A percentile compares a stretch with the other conserved stretches of the same genome.
phyloP scores from a whole-genome alignment of 177 flowering plant species.

The Vitis hybrid region DNA sequence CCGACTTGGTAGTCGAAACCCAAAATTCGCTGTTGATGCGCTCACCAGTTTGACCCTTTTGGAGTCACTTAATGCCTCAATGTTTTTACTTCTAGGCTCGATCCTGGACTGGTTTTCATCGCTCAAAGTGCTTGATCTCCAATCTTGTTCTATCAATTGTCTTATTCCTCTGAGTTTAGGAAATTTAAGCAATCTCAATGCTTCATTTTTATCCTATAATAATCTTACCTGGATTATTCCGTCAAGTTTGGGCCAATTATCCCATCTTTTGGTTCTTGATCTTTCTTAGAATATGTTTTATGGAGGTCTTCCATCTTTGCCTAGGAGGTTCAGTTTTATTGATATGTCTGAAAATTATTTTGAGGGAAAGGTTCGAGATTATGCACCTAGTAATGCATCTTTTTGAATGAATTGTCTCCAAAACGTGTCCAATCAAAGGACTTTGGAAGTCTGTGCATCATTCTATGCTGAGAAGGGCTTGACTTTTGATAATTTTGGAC shows the following conservation, averaged over 20 bases:
- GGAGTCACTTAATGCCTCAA: slow-evolving; percentile 51
- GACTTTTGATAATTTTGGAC: slow-evolving; percentile 71
- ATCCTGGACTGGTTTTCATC: slow-evolving; percentile 55
- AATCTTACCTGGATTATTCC: slow-evolving; percentile 51
- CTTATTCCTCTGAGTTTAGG: slow-evolving; percentile 49
- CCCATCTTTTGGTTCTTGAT: slow-evolving; percentile 48
- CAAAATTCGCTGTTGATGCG: slow-evolving; percentile 50
- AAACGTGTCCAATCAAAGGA: slow-evolving; percentile 54
- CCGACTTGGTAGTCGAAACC: slow-evolving; percentile 40
- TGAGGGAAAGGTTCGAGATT: slow-evolving; percentile 37
- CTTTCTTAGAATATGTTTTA: slow-evolving; percentile 43
- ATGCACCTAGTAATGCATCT: slow-evolving; percentile 33
- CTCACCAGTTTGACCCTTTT: slow-evolving; percentile 48
- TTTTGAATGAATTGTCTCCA: slow-evolving; percentile 69
- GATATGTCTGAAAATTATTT: slow-evolving; percentile 45
- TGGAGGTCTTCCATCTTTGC: slow-evolving; percentile 29
- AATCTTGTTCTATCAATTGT: slow-evolving; percentile 46
- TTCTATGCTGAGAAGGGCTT: slow-evolving; percentile 63
- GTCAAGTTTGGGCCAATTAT: slow-evolving; percentile 42
- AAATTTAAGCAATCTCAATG: slow-evolving; percentile 33
- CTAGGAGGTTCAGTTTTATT: slow-evolving; percentile 22
- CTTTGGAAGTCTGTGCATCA: slow-evolving; percentile 41
- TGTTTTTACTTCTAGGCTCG: slow-evolving; percentile 54
- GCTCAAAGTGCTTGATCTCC: slow-evolving; percentile 59
- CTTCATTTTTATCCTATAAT: slow-evolving; percentile 42